Evolutionary conservation across 225 moss, liverwort and hornwort genomes (phyloP).

Genomic region (Marchantia polymorpha): DNA sequence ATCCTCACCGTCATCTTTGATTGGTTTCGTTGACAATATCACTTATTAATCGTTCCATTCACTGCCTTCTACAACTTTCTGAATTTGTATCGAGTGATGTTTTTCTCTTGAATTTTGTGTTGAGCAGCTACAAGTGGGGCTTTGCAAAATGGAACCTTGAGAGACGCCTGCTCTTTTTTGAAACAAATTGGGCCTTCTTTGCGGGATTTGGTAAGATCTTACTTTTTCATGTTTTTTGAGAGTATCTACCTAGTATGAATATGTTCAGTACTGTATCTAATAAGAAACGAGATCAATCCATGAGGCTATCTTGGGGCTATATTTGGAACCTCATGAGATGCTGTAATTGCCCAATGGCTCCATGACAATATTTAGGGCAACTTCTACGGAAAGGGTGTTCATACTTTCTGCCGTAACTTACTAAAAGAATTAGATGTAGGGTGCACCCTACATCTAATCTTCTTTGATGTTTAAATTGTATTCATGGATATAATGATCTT

Average conservation of each 20-base stretch:
- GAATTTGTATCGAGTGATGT: neutral
- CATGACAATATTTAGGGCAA: no score
- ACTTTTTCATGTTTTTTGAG: neutral
- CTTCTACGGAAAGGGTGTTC: no score
- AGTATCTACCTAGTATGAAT: neutral
- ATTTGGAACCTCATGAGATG: no score
- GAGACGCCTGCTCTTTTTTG: conserved; percentile 79
- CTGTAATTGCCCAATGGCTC: no score
- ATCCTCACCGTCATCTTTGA: neutral
- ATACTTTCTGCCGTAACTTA: no score
- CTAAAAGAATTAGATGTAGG: neutral
- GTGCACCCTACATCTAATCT: neutral
- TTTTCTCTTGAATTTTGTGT: neutral
- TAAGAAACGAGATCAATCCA: no score
- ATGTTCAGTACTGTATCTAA: no score
- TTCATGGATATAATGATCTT: neutral
- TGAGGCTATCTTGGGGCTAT: no score
- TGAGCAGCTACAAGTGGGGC: conserved; percentile 91
- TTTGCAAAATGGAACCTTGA: conserved; percentile 92
- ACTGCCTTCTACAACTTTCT: neutral
- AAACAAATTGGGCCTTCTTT: conserved; percentile 99
- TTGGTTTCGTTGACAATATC: neutral
- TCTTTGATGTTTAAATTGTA: neutral
- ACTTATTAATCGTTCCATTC: no score
- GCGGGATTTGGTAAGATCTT: conserved; percentile 81